Conservation (phyloP, 768 basidiomycete species). For the Megacollybia marginata region DNA sequence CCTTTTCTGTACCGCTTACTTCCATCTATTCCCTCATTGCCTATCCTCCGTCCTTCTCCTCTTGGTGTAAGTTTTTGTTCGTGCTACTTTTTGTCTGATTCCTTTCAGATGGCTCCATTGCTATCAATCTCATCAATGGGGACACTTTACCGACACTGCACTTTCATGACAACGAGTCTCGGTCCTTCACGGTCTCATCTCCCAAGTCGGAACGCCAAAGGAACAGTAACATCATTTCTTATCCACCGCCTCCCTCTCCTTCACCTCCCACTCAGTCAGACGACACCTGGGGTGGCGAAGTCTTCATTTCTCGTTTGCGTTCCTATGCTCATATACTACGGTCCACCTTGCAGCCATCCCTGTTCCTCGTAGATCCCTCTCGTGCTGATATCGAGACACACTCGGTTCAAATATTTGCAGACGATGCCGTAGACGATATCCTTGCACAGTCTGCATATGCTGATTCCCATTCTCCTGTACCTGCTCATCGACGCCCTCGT, state of each 20-base stretch:
- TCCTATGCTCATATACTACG: slow-evolving; percentile 77
- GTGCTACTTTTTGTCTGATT: slow-evolving; percentile 8
- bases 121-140: slow-evolving; percentile 81
- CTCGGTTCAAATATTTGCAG: slow-evolving; percentile 74
- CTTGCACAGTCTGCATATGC: slow-evolving; percentile 71
- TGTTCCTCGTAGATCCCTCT: slow-evolving; percentile 91
- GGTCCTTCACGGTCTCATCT: slow-evolving; percentile 58
- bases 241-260: slow-evolving; percentile 54
- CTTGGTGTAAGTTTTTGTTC: slow-evolving; percentile 55
- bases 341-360: slow-evolving; percentile 74
- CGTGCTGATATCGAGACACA: slow-evolving; percentile 90
- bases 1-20: slow-evolving; percentile 89
- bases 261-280: slow-evolving; percentile 33
- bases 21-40: slow-evolving; percentile 87
- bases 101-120: slow-evolving; percentile 72
- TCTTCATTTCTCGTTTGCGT: slow-evolving; percentile 69
- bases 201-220: slow-evolving; percentile 23
- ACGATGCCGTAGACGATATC: slow-evolving; percentile 85
- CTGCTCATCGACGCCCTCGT: slow-evolving; percentile 72
- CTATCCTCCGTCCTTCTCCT: slow-evolving; percentile 75
- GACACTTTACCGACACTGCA: slow-evolving; percentile 84
- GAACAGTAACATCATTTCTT: slow-evolving; percentile 38
- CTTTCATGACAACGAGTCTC: slow-evolving; percentile 96
- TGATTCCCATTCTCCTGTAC: slow-evolving; percentile 74
- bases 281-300: slow-evolving; percentile 83